phyloP scores from a whole-genome alignment of 192 early-diverging fungal species.

The Coemansia sp. region DNA sequence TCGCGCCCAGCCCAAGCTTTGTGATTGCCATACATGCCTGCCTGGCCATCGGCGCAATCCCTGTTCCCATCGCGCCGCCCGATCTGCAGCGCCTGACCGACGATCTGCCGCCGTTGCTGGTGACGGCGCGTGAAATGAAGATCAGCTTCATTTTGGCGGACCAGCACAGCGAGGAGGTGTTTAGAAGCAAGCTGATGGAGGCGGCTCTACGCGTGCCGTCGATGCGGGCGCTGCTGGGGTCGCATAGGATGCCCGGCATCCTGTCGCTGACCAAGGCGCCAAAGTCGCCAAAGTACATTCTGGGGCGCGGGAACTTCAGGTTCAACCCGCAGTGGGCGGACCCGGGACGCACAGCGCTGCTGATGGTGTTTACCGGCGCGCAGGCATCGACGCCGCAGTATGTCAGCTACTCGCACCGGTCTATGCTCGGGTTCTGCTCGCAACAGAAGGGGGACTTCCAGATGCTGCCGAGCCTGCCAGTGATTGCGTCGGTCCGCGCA shows the following conservation, averaged over 20 bases:
- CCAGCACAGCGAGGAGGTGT: slow-evolving; percentile 63
- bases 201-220: slow-evolving; percentile 59
- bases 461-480: slow-evolving; percentile 43
- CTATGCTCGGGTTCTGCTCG: slow-evolving; percentile 39
- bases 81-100: slow-evolving; percentile 68
- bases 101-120: slow-evolving; percentile 68
- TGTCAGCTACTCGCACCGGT: slow-evolving; percentile 46
- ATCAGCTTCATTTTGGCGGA: slow-evolving; percentile 65
- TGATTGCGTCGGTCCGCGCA: slow-evolving; percentile 53
- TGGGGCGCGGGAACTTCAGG: slow-evolving; percentile 63
- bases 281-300: slow-evolving; percentile 62
- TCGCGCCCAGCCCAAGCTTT: slow-evolving; percentile 72
- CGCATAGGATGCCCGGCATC: slow-evolving; percentile 58
- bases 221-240: slow-evolving; percentile 38
- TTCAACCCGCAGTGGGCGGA: slow-evolving; percentile 61
- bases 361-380: slow-evolving; percentile 54
- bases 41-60: slow-evolving; percentile 72
- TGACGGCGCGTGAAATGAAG: slow-evolving; percentile 64
- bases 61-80: slow-evolving; percentile 71
- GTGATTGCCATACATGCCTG: slow-evolving; percentile 76
- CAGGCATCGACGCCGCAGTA: slow-evolving; percentile 55
- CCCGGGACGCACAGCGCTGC: slow-evolving; percentile 58
- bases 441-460: slow-evolving; percentile 59
- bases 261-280: slow-evolving; percentile 69
- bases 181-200: slow-evolving; percentile 65